Percentiles rank a stretch among this genome's conserved stretches.
Evolutionary conservation across 2,329 filamentous ascomycete genomes (phyloP).

Genomic region (Gnomoniopsis sp.): DNA sequence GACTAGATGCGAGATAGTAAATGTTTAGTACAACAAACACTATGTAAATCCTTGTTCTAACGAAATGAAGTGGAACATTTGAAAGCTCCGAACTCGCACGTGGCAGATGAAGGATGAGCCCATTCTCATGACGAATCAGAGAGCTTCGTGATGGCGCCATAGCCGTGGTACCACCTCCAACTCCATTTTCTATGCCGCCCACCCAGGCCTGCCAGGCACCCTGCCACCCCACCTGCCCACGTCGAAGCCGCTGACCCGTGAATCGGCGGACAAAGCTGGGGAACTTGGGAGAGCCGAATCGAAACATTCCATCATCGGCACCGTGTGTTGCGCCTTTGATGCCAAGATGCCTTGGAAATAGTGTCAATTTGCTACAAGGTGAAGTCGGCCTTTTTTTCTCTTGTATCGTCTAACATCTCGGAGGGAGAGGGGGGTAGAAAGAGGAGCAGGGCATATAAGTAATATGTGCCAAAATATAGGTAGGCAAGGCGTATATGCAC

Average conservation of each 20-base stretch:
- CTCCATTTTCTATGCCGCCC: background rate
- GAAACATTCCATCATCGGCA: constrained; percentile 13
- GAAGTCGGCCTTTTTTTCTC: background rate
- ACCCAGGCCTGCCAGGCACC: no score
- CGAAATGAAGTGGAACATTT: no score
- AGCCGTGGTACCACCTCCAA: constrained; percentile 9
- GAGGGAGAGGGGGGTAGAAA: no score
- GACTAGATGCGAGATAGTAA: no score
- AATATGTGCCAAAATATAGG: no score
- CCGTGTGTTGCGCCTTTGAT: constrained; percentile 10
- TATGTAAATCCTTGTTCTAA: no score
- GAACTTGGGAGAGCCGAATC: background rate
- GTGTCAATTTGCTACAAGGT: background rate
- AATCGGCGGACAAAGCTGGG: background rate
- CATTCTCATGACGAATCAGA: constrained; percentile 9
- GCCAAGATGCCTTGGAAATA: background rate
- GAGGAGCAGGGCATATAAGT: no score
- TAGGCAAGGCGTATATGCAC: no score
- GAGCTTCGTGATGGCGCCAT: constrained; percentile 17
- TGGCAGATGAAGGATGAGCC: background rate
- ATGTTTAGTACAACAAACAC: no score
- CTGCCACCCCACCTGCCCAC: no score
- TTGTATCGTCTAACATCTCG: no score
- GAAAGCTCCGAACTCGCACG: background rate
- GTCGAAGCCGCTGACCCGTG: background rate